Evolutionary conservation across 345 rosid genomes (phyloP).

Genomic region (Salix viminalis): DNA sequence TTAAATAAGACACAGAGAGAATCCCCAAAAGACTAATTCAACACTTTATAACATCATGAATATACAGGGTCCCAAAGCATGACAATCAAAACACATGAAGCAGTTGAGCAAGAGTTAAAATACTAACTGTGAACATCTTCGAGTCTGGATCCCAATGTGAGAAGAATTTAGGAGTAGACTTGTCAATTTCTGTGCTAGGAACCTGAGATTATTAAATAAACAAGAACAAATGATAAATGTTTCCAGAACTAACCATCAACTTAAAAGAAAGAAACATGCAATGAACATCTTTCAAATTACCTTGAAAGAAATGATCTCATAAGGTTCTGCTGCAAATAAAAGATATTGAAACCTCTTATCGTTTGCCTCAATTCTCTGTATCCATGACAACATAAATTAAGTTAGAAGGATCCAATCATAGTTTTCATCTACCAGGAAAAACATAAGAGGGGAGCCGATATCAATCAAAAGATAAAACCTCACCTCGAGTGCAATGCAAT

Average conservation of each 20-base stretch:
- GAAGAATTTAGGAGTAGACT: slow-evolving; percentile 94
- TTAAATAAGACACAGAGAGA: background rate
- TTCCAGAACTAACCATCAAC: background rate
- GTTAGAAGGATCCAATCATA: background rate
- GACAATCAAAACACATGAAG: background rate
- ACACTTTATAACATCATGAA: background rate
- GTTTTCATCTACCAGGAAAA: background rate
- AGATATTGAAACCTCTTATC: slow-evolving; percentile 94
- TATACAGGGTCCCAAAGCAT: background rate
- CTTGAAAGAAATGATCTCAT: slow-evolving; percentile 95
- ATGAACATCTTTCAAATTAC: slow-evolving; percentile 23
- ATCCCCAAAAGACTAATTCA: background rate
- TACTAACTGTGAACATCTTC: slow-evolving; percentile 92
- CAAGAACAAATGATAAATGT: background rate
- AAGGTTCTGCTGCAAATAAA: slow-evolving; percentile 93
- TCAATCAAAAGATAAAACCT: background rate
- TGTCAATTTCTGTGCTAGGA: slow-evolving; percentile 97
- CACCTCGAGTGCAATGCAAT: background rate
- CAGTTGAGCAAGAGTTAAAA: background rate
- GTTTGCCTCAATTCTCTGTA: slow-evolving; percentile 75
- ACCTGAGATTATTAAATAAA: slow-evolving; percentile 44
- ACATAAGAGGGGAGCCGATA: background rate
- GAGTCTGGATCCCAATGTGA: slow-evolving; percentile 99
- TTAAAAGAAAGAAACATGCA: background rate
- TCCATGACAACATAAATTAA: slow-evolving; percentile 5